Percentiles rank a stretch among this genome's conserved stretches.
Conservation (phyloP, 768 basidiomycete genomes). For the Rhodotorula sphaerocarpa region DNA sequence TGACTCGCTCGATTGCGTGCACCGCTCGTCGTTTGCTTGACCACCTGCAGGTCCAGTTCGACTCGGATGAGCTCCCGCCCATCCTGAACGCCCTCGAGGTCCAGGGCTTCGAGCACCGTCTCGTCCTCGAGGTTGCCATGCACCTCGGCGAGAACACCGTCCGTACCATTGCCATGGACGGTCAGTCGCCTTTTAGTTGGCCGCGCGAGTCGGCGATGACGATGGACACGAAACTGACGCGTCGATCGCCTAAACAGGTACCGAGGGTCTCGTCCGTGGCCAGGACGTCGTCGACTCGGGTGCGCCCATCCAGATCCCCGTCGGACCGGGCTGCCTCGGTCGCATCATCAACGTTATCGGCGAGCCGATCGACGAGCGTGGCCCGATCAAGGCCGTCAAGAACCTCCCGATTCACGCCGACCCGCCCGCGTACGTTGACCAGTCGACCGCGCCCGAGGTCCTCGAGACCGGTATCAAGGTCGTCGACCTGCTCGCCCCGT, state of each 20-base stretch:
- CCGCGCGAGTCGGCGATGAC: not conserved
- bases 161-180: slow-evolving; percentile 96
- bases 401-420: slow-evolving; percentile 86
- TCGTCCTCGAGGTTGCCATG: slow-evolving; percentile 97
- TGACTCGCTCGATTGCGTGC: too few species aligned
- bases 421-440: slow-evolving; percentile 93
- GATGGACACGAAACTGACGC: not conserved
- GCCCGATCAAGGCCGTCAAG: slow-evolving; percentile 83
- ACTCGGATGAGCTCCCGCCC: slow-evolving; percentile 84
- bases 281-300: slow-evolving; percentile 96
- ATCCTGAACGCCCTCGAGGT: slow-evolving; percentile 99
- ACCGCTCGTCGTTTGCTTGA: not conserved
- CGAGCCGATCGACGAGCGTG: slow-evolving; percentile 99
- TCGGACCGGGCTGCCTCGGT: slow-evolving; percentile 86
- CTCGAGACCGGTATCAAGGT: slow-evolving; percentile 99
- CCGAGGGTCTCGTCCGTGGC: slow-evolving; percentile 98
- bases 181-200: not conserved
- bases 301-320: slow-evolving; percentile 90
- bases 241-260: slow-evolving; percentile 48
- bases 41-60: slow-evolving; percentile 57
- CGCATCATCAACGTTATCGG: slow-evolving; percentile 99
- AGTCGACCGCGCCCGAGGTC: slow-evolving; percentile 97
- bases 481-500: slow-evolving; percentile 97
- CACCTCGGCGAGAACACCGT: slow-evolving; percentile 99
- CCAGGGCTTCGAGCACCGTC: slow-evolving; percentile 88